Base-by-base conservation (phyloP, 768 basidiomycete genomes). In the Trametes maxima region DNA sequence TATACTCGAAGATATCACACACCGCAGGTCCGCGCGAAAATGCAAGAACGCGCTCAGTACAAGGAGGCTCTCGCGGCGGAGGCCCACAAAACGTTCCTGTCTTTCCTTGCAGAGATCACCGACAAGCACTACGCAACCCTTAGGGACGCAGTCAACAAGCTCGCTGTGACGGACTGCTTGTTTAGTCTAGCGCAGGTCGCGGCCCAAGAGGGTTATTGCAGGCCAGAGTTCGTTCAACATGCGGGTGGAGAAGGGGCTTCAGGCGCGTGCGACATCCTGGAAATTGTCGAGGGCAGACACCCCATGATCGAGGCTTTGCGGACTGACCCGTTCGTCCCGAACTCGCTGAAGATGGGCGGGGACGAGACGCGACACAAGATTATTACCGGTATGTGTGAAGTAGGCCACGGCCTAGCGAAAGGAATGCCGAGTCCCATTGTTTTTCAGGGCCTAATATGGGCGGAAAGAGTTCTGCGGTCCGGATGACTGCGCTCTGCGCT, bases 271-370 rank as follows among this genome's bases (percentile, higher is more conserved):
- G 84, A 86, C 49, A 72, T 72, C 24, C 77, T 98, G 13, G 87
- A 92, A 61, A 90, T 98, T 33, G 74, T 81, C 12, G 85, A 88
- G n/a, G 95, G 93, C 0, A 82, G 94, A 12, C 96, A 99, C 77
- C 96, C 96, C 0, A 94, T 98, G 85, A 85, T 95, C 16, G 95
- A 97, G 72, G 81, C 81, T 10, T 74, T 95, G 21, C 79, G 85
- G 40, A 76, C 86, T 1, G 86, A 91, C 62, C 92, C 94, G 2
- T 96, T 93, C 74, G 88, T 98, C 1, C 88, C 94, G 2, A 98
- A 97, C 71, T 82, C 85, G 13, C 73, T 96, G 17, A 68, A 74
- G 1, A 85, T 97, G 70, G 88, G 88, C 8, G 81, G 77, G 17
- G 78, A 70, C 14, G 70, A 75, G 19, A 73, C 84, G 3, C 74